Evolutionary conservation across 2,329 filamentous ascomycete genomes (phyloP).

Genomic region (Phaeosphaeria sp.): DNA sequence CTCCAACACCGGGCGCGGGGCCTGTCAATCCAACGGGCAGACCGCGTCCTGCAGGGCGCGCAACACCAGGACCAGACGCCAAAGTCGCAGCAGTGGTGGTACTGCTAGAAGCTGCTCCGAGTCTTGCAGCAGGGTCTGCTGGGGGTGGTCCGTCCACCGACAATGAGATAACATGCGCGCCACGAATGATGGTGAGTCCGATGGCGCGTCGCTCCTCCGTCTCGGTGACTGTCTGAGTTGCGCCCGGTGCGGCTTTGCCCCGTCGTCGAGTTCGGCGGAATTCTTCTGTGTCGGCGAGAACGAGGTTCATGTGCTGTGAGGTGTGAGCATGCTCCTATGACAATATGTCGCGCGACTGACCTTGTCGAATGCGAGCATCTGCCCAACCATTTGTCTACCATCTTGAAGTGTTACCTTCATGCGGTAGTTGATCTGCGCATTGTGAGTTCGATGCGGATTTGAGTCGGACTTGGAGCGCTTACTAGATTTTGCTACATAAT

Average conservation of each 20-base stretch:
- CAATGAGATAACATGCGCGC: constrained; percentile 91
- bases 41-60: constrained; percentile 88
- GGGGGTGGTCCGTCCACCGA: constrained; percentile 96
- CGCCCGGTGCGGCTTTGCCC: constrained; percentile 72
- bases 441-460: constrained; percentile 27
- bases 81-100: constrained; percentile 66
- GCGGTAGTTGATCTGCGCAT: constrained; percentile 90
- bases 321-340: constrained; percentile 17
- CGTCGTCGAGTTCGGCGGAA: constrained; percentile 41
- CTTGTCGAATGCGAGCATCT: constrained; percentile 99
- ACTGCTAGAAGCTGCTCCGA: constrained; percentile 77
- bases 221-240: constrained; percentile 73
- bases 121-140: constrained; percentile 86
- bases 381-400: constrained; percentile 93
- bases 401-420: constrained; percentile 97
- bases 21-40: constrained; percentile 82
- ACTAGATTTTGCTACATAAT: constrained; percentile 68
- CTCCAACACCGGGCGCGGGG: constrained; percentile 86
- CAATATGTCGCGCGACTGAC: constrained; percentile 53
- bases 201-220: constrained; percentile 97
- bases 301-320: constrained; percentile 94
- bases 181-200: constrained; percentile 91
- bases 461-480: constrained; percentile 48
- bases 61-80: constrained; percentile 84
- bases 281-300: constrained; percentile 92